These are phyloP conservation scores for Halophytophthora batemanensis DNA, from an alignment of 352 stramenopile species.

Conservation along the genomic window DNA sequence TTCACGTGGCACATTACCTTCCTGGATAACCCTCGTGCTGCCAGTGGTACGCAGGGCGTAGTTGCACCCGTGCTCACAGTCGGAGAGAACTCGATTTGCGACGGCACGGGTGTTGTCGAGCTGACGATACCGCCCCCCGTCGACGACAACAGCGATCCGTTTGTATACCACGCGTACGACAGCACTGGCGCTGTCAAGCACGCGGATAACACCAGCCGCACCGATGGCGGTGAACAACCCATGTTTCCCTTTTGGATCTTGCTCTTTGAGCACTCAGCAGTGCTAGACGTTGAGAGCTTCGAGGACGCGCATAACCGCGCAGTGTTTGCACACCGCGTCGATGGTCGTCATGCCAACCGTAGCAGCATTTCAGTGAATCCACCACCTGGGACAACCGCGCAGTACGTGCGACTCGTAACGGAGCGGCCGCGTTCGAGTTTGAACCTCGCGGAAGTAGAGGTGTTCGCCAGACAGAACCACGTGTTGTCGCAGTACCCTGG, in stretches of 20 bases:
- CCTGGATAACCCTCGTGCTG: constrained; percentile 30
- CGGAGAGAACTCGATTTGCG: constrained; percentile 37
- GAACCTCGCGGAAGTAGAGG: constrained; percentile 72
- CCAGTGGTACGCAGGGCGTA: background rate
- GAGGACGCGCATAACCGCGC: constrained; percentile 40
- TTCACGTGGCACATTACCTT: constrained; percentile 78
- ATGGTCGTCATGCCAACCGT: constrained; percentile 15
- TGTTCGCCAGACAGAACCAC: constrained; percentile 55
- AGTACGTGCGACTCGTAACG: constrained; percentile 62
- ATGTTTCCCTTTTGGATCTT: constrained; percentile 84
- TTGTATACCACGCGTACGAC: constrained; percentile 32
- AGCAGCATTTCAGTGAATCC: constrained; percentile 47
- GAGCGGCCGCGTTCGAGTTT: constrained; percentile 38
- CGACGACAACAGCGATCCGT: constrained; percentile 44
- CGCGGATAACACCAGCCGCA: background rate
- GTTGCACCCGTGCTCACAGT: constrained; percentile 21
- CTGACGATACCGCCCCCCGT: constrained; percentile 30
- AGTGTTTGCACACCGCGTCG: constrained; percentile 44
- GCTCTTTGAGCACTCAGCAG: constrained; percentile 56
- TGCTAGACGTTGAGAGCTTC: constrained; percentile 63
- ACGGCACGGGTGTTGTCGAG: constrained; percentile 28
- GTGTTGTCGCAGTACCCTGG: constrained; percentile 56
- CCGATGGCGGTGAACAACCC: constrained; percentile 19
- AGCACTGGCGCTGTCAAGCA: constrained; percentile 11
- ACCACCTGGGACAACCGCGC: constrained; percentile 37